Base-by-base conservation (phyloP, 768 basidiomycete genomes). In the Boletus sp. region DNA sequence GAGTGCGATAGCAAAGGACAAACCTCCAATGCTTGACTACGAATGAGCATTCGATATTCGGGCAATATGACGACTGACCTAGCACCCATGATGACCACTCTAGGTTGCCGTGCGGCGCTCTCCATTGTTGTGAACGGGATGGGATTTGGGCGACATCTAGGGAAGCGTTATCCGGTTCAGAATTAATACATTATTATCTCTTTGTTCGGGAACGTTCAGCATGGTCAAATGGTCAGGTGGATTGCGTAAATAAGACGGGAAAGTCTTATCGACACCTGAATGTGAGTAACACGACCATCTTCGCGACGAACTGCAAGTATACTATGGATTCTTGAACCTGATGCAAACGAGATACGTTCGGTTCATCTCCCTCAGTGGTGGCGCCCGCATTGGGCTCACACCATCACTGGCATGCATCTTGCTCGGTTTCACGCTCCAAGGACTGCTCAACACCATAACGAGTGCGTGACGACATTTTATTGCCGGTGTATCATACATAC, bases 1-100 rank as follows among this genome's bases (percentile, higher is more conserved):
- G 53, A 81, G 67, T 28, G 72, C 65, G 42, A 80, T 80, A 12
- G 77, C 80, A 56, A 71, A 74, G 4, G 76, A 66, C 17, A 80
- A 50, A 4, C 80, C 80, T 14, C 75, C 80, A 39, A 73, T 60
- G 7, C 80, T 80, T 3, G 35, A 39, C 28, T 10, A 47, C 18
- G 40, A 45, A 50, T 52, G 30, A 41, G 50, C 7, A 39, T 29
- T 45, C 15, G 20, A 33, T 29, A 41, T 37, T 11, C 3, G 18
- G 10, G 39, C n/a, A 54, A 32, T 28, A 35, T 17, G 20, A 12
- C 36, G 12, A 62, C 64, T 47, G 30, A 67, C 66, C 67, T 67
- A 32, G 67, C 60, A 28, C 65, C 65, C 7, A 67, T 55, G 32
- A 69, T 61, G 36, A 55, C 58, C 9, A 67, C 64, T 50, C n/a